Base-by-base conservation (phyloP, 345 rosid species). In the Syzygium oleosum region DNA sequence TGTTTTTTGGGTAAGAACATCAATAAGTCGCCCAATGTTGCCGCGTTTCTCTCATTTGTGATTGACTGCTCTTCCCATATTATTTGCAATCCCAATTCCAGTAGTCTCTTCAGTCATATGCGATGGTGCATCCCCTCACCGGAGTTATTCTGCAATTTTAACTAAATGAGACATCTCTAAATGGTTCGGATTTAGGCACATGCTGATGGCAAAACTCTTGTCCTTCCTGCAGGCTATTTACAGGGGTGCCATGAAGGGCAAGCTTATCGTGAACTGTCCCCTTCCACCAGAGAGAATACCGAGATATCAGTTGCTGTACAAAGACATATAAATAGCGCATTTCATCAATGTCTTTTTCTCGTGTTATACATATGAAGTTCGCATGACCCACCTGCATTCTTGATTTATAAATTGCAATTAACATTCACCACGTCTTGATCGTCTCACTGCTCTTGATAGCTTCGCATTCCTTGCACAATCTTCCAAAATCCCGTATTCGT, bases 211-310 rank as follows among this genome's bases (percentile, higher is more conserved):
- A 61, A 43, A n/a, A 79, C 19, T 54, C 46, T 31, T 88, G 8
- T 17, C 25, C 51, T 86, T 63, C 52, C 58, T 90, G 91, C 92
- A 97, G 99, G 96, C 94, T 63, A 94, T 96, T 90, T 98, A 90
- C 86, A 90, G 98, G 92, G 99, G 98, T 84, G 99, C 99, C 31
- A 96, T 98, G 99, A 98, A 96, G 90, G 98, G 99, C 87, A 96
- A 98, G 94, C 88, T 95, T 90, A 98, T 96, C 23, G 98, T 95
- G 84, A 88, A 86, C 61, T 96, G 98, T 83, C 98, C 99, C 2
- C 85, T 98, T 53, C 99, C 99, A 3, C 93, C 92, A 0, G 98
- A 96, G 90, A 91, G 96, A 85, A 93, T 96, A 90, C 97, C 99
- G 15, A 95, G 94, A 87, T 96, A 94, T 89, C 96, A 98, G 86